phyloP scores from a whole-genome alignment of 192 early-diverging fungal species.

The Coemansia sp. region DNA sequence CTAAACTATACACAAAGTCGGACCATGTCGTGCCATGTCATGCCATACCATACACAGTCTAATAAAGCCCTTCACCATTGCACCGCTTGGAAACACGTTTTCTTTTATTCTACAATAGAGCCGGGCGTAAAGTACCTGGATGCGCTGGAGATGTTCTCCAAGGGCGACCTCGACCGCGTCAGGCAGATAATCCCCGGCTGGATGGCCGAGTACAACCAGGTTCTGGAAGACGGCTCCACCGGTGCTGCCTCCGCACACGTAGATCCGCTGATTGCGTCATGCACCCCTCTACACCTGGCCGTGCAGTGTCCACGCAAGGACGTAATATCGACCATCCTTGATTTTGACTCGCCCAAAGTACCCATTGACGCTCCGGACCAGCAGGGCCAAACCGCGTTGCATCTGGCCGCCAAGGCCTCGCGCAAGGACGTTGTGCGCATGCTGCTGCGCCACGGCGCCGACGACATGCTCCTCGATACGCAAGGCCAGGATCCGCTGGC shows the following conservation, averaged over 20 bases:
- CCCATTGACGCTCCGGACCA: conserved; percentile 55
- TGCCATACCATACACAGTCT: too few species aligned
- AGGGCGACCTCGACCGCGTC: conserved; percentile 32
- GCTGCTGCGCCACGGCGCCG: conserved; percentile 60
- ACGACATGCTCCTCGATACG: conserved; percentile 63
- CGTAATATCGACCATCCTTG: conserved; percentile 54
- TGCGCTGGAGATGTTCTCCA: conserved; percentile 45
- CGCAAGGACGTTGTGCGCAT: conserved; percentile 64
- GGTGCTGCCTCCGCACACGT: not conserved
- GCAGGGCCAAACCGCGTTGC: conserved; percentile 70
- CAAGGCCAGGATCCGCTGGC: conserved; percentile 59
- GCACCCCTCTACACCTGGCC: conserved; percentile 56
- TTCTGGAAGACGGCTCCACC: not conserved
- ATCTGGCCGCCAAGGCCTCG: conserved; percentile 66
- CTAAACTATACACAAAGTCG: too few species aligned
- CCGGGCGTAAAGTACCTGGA: conserved; percentile 42
- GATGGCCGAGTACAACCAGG: conserved; percentile 37
- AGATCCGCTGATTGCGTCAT: conserved; percentile 28
- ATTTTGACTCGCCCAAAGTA: conserved; percentile 41
- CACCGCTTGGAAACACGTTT: too few species aligned
- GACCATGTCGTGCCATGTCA: too few species aligned
- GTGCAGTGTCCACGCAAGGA: conserved; percentile 62
- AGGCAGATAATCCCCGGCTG: conserved; percentile 25
- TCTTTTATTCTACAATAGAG: too few species aligned
- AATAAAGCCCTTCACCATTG: too few species aligned